Percentiles rank a stretch among this genome's conserved stretches.
Evolutionary conservation across 2,329 filamentous ascomycete species (phyloP).

Genomic region (Botrytis sinoallii): DNA sequence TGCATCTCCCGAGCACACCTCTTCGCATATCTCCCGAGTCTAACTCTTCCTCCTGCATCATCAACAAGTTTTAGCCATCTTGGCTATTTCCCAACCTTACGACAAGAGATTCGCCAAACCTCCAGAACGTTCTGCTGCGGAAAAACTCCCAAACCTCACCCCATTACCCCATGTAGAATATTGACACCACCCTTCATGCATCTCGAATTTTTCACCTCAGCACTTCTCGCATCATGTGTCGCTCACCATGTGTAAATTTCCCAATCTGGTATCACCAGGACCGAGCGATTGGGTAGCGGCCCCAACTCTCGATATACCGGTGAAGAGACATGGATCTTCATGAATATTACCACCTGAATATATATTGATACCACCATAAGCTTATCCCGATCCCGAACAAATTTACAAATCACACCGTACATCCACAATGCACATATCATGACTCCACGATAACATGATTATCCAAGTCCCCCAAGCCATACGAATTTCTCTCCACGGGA

Average conservation of each 20-base stretch:
- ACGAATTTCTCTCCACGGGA: not conserved
- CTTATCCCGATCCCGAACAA: not conserved
- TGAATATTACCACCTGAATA: not conserved
- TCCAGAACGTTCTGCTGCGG: not conserved
- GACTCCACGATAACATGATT: not conserved
- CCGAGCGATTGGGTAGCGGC: constrained; percentile 4
- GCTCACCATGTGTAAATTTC: not conserved
- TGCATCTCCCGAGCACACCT: not conserved
- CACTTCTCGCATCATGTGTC: not conserved
- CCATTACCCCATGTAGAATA: not conserved
- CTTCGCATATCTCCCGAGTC: not conserved
- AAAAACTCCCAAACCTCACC: not conserved
- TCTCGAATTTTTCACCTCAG: not conserved
- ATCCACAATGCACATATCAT: not conserved
- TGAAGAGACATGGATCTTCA: not conserved
- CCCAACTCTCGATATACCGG: not conserved
- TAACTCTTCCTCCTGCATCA: not conserved
- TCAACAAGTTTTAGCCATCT: not conserved
- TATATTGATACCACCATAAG: constrained; percentile 9
- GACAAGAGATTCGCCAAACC: not conserved
- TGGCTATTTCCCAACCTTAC: not conserved
- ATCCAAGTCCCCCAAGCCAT: not conserved
- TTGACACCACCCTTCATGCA: not conserved
- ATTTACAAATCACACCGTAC: not conserved
- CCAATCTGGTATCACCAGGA: constrained; percentile 7